A percentile compares a stretch with the other conserved stretches of the same genome.
Evolutionary conservation across 1,139 yeast genomes (phyloP).

Genomic region (Geotrichum histeridarum): DNA sequence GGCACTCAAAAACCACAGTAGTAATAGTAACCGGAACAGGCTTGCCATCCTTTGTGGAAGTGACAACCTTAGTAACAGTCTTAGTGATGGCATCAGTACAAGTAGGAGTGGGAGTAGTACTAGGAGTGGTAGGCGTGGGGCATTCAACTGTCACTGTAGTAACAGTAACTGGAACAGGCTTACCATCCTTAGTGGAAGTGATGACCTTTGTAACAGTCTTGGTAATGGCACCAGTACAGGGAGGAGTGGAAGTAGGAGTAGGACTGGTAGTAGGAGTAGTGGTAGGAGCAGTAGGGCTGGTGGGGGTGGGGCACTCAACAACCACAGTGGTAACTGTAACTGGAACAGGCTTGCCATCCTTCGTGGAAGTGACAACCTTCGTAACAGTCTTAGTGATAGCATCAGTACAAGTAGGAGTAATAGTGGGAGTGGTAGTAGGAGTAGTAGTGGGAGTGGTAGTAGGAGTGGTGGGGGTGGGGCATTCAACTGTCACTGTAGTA

Average conservation of each 20-base stretch:
- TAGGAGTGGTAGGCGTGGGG: slow-evolving; percentile 3
- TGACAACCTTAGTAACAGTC: not conserved
- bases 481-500: too few species aligned
- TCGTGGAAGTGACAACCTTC: not conserved
- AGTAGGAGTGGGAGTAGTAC: not conserved
- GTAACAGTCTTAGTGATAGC: slow-evolving; percentile 16
- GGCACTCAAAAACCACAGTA: slow-evolving; percentile 11
- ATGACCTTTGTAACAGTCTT: slow-evolving; percentile 14
- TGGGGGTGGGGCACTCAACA: slow-evolving; percentile 12
- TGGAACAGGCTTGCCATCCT: too few species aligned
- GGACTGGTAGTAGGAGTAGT: not conserved
- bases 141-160: too few species aligned
- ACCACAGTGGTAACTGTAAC: slow-evolving; percentile 8
- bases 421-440: slow-evolving; percentile 3
- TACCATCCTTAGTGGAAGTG: slow-evolving; percentile 10
- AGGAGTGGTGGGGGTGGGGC: not conserved
- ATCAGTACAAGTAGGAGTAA: not conserved
- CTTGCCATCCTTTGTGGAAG: too few species aligned
- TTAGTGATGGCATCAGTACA: slow-evolving; percentile 15
- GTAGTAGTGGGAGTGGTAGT: not conserved
- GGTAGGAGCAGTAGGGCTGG: slow-evolving; percentile 1
- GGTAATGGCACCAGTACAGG: slow-evolving; percentile 5
- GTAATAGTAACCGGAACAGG: not conserved
- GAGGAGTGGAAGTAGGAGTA: not conserved
- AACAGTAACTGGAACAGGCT: not conserved